Evolutionary conservation across 495 filamentous ascomycete species (phyloP).

Genomic region (Podospora pseudocomata): DNA sequence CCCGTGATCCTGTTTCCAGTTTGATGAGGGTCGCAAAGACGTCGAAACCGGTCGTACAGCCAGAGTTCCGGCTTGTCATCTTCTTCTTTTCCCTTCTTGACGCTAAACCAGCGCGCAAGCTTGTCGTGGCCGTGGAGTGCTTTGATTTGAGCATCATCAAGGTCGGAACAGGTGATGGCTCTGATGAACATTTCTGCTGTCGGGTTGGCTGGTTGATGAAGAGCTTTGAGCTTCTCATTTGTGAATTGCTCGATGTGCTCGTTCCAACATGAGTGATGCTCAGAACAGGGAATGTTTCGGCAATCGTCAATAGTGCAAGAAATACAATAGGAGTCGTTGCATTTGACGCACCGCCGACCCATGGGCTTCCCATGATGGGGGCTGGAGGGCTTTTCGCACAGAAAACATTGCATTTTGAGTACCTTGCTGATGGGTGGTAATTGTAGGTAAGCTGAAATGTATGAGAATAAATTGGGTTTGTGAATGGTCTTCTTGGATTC

Average conservation of each 20-base stretch:
- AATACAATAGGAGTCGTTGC: background rate
- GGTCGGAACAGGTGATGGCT: background rate
- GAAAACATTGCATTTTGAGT: background rate
- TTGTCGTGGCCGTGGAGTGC: background rate
- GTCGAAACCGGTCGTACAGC: slow-evolving; percentile 11
- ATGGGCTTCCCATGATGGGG: background rate
- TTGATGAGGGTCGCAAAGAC: slow-evolving; percentile 1
- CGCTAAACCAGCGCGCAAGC: background rate
- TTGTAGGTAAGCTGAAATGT: too few relatives aligned
- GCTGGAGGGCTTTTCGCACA: background rate
- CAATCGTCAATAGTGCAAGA: background rate
- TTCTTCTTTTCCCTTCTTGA: background rate
- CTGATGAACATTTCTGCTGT: background rate
- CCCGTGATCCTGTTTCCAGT: slow-evolving; percentile 1
- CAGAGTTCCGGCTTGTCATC: slow-evolving; percentile 9
- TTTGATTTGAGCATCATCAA: background rate
- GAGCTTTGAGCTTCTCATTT: background rate
- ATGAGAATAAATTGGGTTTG: too few relatives aligned
- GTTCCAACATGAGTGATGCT: background rate
- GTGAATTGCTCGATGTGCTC: background rate
- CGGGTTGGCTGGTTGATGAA: background rate
- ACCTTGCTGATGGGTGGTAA: background rate
- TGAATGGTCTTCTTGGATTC: too few relatives aligned
- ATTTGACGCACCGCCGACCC: background rate
- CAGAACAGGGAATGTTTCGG: background rate